These are phyloP conservation scores for Speleostelium caveatum DNA, from an alignment of 78 protist species.

Conservation along the genomic window DNA sequence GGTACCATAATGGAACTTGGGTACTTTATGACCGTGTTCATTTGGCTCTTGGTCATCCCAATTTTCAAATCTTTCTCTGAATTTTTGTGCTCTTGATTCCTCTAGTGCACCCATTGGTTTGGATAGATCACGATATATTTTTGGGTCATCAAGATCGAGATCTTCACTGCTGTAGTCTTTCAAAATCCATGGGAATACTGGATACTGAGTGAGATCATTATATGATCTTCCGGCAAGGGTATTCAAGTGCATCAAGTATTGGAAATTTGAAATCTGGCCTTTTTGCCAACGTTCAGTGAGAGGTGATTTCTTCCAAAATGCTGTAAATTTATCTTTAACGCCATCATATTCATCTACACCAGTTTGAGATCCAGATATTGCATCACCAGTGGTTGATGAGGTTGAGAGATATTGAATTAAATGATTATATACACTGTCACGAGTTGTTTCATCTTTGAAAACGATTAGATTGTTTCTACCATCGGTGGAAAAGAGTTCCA, in stretches of 20 bases:
- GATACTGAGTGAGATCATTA: constrained; percentile 96
- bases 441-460: constrained; percentile 44
- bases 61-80: constrained; percentile 82
- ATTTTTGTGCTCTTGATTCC: constrained; percentile 30
- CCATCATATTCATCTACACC: constrained; percentile 49
- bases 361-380: constrained; percentile 43
- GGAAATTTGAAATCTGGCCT: constrained; percentile 90
- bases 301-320: constrained; percentile 66
- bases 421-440: constrained; percentile 57
- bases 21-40: constrained; percentile 65
- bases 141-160: constrained; percentile 90
- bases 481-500: constrained; percentile 86
- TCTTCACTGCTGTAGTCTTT: constrained; percentile 84
- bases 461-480: constrained; percentile 67
- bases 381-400: constrained; percentile 31
- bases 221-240: constrained; percentile 87
- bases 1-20: constrained; percentile 95
- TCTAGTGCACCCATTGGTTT: constrained; percentile 96
- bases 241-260: constrained; percentile 93
- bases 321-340: constrained; percentile 40
- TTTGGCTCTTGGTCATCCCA: constrained; percentile 75
- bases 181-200: constrained; percentile 97
- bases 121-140: constrained; percentile 93
- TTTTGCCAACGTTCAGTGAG: constrained; percentile 84
- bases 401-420: constrained; percentile 5